A percentile compares a stretch with the other conserved stretches of the same genome.
phyloP scores from a whole-genome alignment of 129 eudicot genomes.

The Flaveria robusta region DNA sequence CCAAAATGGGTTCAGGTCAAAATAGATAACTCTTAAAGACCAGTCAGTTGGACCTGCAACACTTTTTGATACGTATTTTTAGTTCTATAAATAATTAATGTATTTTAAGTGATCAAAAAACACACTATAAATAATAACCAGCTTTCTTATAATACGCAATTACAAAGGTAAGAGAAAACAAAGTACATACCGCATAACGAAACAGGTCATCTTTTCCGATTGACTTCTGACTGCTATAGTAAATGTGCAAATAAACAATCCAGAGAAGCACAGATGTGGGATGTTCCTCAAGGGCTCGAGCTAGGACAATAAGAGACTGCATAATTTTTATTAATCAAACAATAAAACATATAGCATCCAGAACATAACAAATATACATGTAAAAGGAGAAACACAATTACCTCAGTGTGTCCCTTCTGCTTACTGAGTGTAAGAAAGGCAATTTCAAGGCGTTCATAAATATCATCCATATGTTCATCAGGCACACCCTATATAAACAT shows the following conservation, averaged over 20 bases:
- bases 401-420: slow-evolving; percentile 59
- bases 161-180: slow-evolving; percentile 8
- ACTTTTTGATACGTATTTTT: neutral
- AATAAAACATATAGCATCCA: slow-evolving; percentile 3
- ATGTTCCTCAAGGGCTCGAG: slow-evolving; percentile 69
- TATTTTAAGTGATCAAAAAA: neutral
- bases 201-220: slow-evolving; percentile 73
- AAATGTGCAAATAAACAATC: slow-evolving; percentile 69
- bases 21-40: neutral
- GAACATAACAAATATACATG: neutral
- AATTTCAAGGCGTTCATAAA: slow-evolving; percentile 56
- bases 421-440: slow-evolving; percentile 59
- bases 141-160: neutral
- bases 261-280: slow-evolving; percentile 63
- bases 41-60: neutral
- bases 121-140: neutral
- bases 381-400: slow-evolving; percentile 33
- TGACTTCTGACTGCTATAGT: slow-evolving; percentile 60
- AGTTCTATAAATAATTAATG: neutral
- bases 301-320: slow-evolving; percentile 66
- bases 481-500: slow-evolving; percentile 39
- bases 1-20: slow-evolving; percentile 5
- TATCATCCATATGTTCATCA: slow-evolving; percentile 41
- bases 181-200: slow-evolving; percentile 57
- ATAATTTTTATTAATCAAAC: slow-evolving; percentile 18